A percentile compares a stretch with the other conserved stretches of the same genome.
phyloP scores from a whole-genome alignment of 352 stramenopile genomes.

The Phytophthora sp. region DNA sequence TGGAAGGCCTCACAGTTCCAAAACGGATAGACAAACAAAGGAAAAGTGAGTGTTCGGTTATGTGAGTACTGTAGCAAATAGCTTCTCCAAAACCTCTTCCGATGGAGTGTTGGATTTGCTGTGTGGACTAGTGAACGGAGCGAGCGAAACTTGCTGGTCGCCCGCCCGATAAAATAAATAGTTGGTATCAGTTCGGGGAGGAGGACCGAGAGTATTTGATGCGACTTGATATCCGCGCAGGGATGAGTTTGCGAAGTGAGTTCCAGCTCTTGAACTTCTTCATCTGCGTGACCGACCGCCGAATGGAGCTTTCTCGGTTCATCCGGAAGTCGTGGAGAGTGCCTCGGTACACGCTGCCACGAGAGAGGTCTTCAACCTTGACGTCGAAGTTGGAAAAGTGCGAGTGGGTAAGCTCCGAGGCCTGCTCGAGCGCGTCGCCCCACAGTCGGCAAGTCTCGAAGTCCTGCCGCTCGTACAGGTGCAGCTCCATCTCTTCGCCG shows the following conservation, averaged over 20 bases:
- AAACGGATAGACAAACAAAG: slow-evolving; percentile 29
- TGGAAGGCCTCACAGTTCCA: slow-evolving; percentile 5
- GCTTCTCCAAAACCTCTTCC: slow-evolving; percentile 16
- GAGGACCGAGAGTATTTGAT: slow-evolving; percentile 34
- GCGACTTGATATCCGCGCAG: slow-evolving; percentile 29
- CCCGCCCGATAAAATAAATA: slow-evolving; percentile 21
- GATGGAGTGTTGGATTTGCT: slow-evolving; percentile 2
- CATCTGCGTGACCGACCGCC: slow-evolving; percentile 34
- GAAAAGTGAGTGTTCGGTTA: slow-evolving; percentile 30
- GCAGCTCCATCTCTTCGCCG: slow-evolving; percentile 76
- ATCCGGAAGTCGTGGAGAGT: slow-evolving; percentile 58
- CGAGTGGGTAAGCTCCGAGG: slow-evolving; percentile 56
- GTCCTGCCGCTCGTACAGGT: slow-evolving; percentile 70
- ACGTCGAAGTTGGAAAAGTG: slow-evolving; percentile 72
- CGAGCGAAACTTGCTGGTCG: not conserved
- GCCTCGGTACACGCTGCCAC: slow-evolving; percentile 68
- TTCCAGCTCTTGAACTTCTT: slow-evolving; percentile 49
- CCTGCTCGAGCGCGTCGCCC: slow-evolving; percentile 61
- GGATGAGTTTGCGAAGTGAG: slow-evolving; percentile 36
- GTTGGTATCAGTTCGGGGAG: slow-evolving; percentile 19
- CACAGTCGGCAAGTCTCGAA: slow-evolving; percentile 30
- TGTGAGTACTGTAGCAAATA: slow-evolving; percentile 26
- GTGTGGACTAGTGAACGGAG: not conserved
- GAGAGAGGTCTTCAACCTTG: slow-evolving; percentile 65
- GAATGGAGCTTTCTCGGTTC: slow-evolving; percentile 23